Percentiles rank a stretch among this genome's conserved stretches.
phyloP scores from a whole-genome alignment of 2,329 filamentous ascomycete species.

The Metarhizium anisopliae region DNA sequence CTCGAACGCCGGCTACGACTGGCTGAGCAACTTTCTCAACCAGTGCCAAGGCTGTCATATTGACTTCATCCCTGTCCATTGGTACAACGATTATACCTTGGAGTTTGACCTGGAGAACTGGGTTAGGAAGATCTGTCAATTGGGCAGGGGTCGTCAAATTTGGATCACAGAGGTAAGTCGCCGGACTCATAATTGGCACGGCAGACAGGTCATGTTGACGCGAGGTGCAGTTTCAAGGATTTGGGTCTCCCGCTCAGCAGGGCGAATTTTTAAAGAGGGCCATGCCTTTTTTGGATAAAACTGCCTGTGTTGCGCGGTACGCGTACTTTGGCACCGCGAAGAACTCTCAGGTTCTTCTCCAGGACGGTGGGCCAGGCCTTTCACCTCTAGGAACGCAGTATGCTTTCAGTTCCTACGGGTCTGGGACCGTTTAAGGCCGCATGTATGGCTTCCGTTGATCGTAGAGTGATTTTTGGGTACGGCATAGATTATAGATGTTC shows the following conservation, averaged over 20 bases:
- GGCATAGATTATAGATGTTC: no score
- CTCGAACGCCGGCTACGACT: conserved; percentile 35
- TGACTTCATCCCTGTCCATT: conserved; percentile 36
- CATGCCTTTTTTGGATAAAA: conserved; percentile 33
- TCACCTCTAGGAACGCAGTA: not conserved
- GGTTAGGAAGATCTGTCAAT: conserved; percentile 26
- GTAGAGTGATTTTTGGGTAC: no score
- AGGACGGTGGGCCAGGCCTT: conserved; percentile 3
- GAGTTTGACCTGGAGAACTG: conserved; percentile 33
- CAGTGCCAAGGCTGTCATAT: conserved; percentile 32
- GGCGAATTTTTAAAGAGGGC: conserved; percentile 31
- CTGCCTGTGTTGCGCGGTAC: conserved; percentile 29
- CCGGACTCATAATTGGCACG: not conserved
- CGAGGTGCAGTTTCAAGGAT: conserved; percentile 13
- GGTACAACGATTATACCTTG: conserved; percentile 31
- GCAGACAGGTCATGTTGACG: not conserved
- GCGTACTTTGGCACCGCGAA: conserved; percentile 23
- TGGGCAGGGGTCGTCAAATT: not conserved
- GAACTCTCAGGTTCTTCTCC: conserved; percentile 10
- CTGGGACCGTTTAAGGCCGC: not conserved
- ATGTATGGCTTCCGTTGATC: no score
- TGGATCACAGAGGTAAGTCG: not conserved
- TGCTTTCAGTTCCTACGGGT: not conserved
- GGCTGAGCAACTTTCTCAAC: conserved; percentile 32
- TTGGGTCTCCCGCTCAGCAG: conserved; percentile 26